A percentile compares a stretch with the other conserved stretches of the same genome.
phyloP scores from a whole-genome alignment of 2,329 filamentous ascomycete genomes.

The Ophiosphaerella narmari region DNA sequence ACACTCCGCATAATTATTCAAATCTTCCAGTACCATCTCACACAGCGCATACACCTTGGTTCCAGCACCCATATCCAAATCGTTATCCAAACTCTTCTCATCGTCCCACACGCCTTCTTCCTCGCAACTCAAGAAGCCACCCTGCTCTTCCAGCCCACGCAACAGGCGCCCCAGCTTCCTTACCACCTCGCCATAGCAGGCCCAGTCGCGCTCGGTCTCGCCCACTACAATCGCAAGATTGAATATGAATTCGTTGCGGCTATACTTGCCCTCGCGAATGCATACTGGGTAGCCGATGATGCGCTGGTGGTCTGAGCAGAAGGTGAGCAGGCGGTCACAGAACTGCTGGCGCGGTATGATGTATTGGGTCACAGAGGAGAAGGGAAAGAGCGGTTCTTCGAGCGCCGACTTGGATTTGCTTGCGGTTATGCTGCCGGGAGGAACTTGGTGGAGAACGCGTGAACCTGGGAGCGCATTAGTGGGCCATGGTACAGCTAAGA shows the following conservation, averaged over 20 bases:
- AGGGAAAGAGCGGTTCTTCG: constrained; percentile 75
- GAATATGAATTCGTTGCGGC: constrained; percentile 96
- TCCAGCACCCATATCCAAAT: constrained; percentile 35
- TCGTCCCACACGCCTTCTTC: constrained; percentile 44
- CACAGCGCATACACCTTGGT: constrained; percentile 71
- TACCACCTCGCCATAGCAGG: constrained; percentile 82
- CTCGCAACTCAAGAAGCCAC: constrained; percentile 75
- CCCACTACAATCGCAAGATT: constrained; percentile 89
- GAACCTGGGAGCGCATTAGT: constrained; percentile 54
- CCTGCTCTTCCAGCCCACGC: constrained; percentile 89
- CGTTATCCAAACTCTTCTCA: constrained; percentile 34
- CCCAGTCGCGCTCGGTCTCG: constrained; percentile 67
- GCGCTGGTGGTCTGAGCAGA: constrained; percentile 74
- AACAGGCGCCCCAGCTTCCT: constrained; percentile 83
- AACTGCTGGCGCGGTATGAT: constrained; percentile 95
- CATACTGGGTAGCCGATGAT: constrained; percentile 89
- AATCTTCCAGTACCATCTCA: constrained; percentile 84
- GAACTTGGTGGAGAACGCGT: constrained; percentile 68
- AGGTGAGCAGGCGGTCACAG: constrained; percentile 86
- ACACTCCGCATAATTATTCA: constrained; percentile 97
- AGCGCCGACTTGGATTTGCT: constrained; percentile 33
- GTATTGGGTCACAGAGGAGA: constrained; percentile 85
- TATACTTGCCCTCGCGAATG: constrained; percentile 76
- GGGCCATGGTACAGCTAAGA: constrained; percentile 6
- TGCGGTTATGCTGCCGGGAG: constrained; percentile 60